Conservation (phyloP, 306 rosid species). For the Malus sieversii region DNA sequence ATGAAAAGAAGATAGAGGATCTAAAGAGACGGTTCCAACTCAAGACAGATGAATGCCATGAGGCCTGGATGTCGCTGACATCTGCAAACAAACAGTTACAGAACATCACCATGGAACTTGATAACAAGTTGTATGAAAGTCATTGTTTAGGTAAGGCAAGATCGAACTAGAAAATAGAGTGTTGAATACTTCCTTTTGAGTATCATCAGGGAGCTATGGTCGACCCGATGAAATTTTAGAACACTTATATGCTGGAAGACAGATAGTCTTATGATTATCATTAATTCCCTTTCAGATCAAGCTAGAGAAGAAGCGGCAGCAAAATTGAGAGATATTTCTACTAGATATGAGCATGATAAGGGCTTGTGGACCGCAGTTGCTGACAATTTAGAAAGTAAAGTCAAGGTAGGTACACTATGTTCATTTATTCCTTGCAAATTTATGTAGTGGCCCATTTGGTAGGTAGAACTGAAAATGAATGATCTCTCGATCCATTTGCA, state of each 20-base stretch:
- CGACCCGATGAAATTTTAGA: not conserved
- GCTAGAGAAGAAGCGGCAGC: conserved; percentile 4
- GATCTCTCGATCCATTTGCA: conserved; percentile 3
- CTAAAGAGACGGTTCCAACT: conserved; percentile 14
- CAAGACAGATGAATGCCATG: conserved; percentile 23
- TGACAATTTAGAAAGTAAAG: conserved; percentile 5
- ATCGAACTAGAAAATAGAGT: not conserved
- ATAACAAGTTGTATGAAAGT: conserved; percentile 15
- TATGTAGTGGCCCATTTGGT: not conserved
- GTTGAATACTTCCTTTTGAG: not conserved
- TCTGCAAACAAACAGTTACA: conserved; percentile 15
- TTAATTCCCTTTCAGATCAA: conserved; percentile 6
- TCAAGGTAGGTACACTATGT: not conserved
- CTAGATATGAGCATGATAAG: conserved; percentile 11
- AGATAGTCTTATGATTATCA: not conserved
- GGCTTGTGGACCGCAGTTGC: conserved; percentile 6
- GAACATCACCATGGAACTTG: conserved; percentile 21
- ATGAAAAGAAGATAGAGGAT: conserved; percentile 24
- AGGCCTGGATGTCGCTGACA: conserved; percentile 27
- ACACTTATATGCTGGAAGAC: not conserved
- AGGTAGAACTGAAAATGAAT: not conserved
- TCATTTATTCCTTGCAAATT: not conserved
- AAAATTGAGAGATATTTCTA: conserved; percentile 1
- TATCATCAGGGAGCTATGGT: not conserved
- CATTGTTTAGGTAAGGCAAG: conserved; percentile 15